Base-by-base conservation (phyloP, 2,329 filamentous ascomycete species). In the Aspergillus quadrilineatus region DNA sequence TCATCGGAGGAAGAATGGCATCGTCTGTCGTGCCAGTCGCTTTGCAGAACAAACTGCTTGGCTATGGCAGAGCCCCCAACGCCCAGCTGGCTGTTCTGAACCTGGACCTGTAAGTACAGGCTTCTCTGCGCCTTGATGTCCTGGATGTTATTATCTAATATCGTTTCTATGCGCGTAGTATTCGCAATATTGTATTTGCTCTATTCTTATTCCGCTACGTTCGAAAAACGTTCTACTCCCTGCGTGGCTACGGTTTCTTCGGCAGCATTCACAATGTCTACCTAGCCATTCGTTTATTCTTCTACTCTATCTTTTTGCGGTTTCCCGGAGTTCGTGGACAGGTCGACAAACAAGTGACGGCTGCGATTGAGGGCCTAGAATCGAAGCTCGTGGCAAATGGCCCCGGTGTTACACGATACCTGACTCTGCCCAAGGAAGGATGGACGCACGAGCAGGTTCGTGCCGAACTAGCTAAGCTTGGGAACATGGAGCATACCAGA, bases 141-240 rank as follows among this genome's bases (percentile, higher is more conserved):
- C 41, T 47, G 4, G 15, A 22, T 28, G 7, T 36, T 36, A 4
- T 15, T 26, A 10, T 36, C 45, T 54, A 30, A 54, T 29, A 45
- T 42, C 41, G 6, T 28, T 28, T 41, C 14, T 39, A 28, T 26
- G 46, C 15, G 28, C 17, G 42, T 63, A 93, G 90, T 58, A 69
- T 96, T 60, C 89, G 90, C 53, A 96, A 97, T 72, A 80, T 97
- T 58, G 80, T 97, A 66, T 96, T 97, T 74, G 81, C 92, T 69
- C 83, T 96, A 65, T 97, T 97, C 77, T 73, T 97, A 58, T 79
- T 96, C 47, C 88, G 92, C 70, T 89, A 92, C 81, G 84, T 88
- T 32, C 89, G 91, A 63, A 89, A 89, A 68, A 83, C 85, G 29
- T 88, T 90, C 72, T 89, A 91, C 78, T 90, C 94, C 70, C 82